Conservation (phyloP, 2,329 filamentous ascomycete genomes). For the Didymella arachidicola region DNA sequence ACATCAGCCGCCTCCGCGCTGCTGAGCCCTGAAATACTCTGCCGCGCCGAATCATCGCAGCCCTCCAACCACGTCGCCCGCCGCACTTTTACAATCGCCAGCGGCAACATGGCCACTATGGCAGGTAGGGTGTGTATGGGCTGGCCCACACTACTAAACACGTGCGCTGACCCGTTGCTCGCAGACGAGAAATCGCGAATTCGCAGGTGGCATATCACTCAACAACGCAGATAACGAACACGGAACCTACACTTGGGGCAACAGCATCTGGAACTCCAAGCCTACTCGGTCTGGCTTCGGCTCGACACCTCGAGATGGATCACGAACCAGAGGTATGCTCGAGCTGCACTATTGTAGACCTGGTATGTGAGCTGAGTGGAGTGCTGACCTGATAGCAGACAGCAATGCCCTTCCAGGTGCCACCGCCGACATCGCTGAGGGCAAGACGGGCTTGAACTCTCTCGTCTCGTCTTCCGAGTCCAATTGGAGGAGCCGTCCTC, state of each 20-base stretch:
- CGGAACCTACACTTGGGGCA: conserved; percentile 43
- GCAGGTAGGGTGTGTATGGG: conserved; percentile 41
- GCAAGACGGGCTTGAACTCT: conserved; percentile 73
- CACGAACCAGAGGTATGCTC: conserved; percentile 43
- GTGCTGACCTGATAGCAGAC: conserved; percentile 39
- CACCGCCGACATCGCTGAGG: conserved; percentile 53
- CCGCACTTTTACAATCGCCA: conserved; percentile 24
- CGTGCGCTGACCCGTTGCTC: conserved; percentile 4
- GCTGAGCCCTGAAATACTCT: background rate
- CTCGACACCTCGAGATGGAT: conserved; percentile 42
- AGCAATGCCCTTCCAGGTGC: conserved; percentile 37
- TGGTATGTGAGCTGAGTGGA: background rate
- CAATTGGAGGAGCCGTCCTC: conserved; percentile 66
- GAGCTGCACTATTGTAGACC: background rate
- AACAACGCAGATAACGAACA: conserved; percentile 42
- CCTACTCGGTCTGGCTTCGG: conserved; percentile 39
- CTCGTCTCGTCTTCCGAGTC: conserved; percentile 73
- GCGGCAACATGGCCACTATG: conserved; percentile 42
- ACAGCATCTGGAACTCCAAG: conserved; percentile 49
- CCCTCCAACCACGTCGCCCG: conserved; percentile 25
- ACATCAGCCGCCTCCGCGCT: conserved; percentile 9
- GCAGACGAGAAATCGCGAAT: conserved; percentile 44
- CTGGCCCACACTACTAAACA: background rate
- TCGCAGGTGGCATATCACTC: conserved; percentile 39
- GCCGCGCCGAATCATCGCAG: conserved; percentile 4